phyloP scores from a whole-genome alignment of 768 basidiomycete species.

The Tylopilus felleus region DNA sequence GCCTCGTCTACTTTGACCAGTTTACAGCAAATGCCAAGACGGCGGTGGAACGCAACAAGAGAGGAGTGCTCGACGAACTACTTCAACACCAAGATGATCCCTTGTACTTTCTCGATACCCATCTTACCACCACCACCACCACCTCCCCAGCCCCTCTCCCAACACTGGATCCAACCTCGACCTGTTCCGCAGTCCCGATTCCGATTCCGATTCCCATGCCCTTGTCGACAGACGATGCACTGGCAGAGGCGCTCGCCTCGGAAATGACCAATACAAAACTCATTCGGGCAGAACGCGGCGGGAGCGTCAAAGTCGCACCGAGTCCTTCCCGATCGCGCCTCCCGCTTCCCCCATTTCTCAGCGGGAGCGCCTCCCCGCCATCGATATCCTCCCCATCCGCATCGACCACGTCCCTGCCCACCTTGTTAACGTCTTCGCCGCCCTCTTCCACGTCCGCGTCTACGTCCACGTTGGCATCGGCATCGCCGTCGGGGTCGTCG shows the following conservation, averaged over 20 bases:
- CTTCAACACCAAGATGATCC: slow-evolving; percentile 68
- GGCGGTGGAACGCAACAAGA: slow-evolving; percentile 50
- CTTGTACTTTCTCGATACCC: slow-evolving; percentile 50
- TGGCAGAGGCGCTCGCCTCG: slow-evolving; percentile 39
- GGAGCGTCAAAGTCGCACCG: slow-evolving; percentile 13
- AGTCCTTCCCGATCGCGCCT: slow-evolving; percentile 9
- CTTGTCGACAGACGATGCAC: slow-evolving; percentile 33
- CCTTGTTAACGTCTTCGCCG: slow-evolving; percentile 7
- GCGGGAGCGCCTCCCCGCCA: slow-evolving; percentile 23
- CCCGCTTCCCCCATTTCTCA: slow-evolving; percentile 24
- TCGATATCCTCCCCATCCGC: slow-evolving; percentile 18
- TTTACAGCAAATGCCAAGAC: slow-evolving; percentile 57
- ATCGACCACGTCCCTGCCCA: slow-evolving; percentile 12
- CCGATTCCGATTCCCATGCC: slow-evolving; percentile 34
- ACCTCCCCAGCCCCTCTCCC: background rate
- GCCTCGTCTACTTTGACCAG: slow-evolving; percentile 54
- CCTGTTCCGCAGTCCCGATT: slow-evolving; percentile 26
- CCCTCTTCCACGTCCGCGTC: background rate
- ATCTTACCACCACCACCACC: background rate
- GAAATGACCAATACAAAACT: slow-evolving; percentile 16
- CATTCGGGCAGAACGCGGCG: background rate
- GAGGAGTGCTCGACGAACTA: slow-evolving; percentile 59
- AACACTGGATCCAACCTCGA: background rate
- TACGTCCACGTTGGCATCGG: background rate
- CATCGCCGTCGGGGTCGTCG: background rate